Conservation (phyloP, 768 basidiomycete species). For the Pulveroboletus sp. region DNA sequence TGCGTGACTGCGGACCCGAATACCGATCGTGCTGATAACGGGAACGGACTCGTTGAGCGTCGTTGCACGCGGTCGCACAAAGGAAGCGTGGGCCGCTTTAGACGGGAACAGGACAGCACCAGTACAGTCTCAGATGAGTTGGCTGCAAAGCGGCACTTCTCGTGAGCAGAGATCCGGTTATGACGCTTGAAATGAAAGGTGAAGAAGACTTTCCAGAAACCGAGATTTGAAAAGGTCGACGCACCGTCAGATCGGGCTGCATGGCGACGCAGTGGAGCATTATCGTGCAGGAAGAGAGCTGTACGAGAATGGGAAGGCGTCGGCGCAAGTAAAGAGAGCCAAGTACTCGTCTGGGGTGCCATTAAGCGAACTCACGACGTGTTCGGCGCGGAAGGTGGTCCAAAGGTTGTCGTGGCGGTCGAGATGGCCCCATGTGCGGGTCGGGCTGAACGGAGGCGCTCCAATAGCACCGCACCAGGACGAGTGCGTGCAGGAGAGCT, state of each 20-base stretch:
- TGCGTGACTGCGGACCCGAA: conserved; percentile 13
- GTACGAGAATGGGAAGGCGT: conserved; percentile 12
- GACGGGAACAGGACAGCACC: neutral
- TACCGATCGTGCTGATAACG: conserved; percentile 4
- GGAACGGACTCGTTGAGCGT: conserved; percentile 1
- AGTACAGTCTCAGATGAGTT: neutral
- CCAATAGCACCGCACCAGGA: neutral
- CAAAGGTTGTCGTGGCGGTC: neutral
- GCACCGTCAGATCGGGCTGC: conserved; percentile 1
- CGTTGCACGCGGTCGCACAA: neutral
- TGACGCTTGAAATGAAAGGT: conserved; percentile 4
- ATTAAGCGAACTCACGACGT: conserved; percentile 7
- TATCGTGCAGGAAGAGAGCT: conserved; percentile 10
- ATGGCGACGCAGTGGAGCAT: neutral
- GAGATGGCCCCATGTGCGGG: conserved; percentile 1
- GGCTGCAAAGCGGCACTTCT: neutral
- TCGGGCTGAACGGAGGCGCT: conserved; percentile 3
- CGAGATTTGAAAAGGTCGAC: neutral
- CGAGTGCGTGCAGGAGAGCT: conserved; percentile 6
- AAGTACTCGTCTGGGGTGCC: neutral
- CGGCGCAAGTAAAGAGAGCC: neutral
- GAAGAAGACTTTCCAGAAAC: neutral
- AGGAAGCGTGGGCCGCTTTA: neutral
- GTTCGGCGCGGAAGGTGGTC: neutral
- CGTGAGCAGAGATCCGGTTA: neutral